Evolutionary conservation across 2,329 filamentous ascomycete species (phyloP).

Genomic region (Penicillium expansum): DNA sequence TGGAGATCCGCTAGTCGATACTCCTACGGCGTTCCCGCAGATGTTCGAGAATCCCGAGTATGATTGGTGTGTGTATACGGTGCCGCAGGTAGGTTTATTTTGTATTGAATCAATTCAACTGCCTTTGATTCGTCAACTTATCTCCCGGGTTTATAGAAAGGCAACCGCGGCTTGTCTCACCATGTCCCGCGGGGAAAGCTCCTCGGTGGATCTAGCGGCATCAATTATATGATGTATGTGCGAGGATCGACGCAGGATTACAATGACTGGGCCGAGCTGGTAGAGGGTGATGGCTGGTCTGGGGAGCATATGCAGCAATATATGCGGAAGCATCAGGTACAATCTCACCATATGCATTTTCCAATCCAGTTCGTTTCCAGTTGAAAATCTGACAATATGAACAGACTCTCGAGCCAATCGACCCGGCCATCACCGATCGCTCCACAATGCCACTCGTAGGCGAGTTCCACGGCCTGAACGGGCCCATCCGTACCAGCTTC

Average conservation of each 20-base stretch:
- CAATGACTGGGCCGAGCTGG: constrained; percentile 34
- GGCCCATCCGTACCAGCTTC: constrained; percentile 16
- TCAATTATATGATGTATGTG: constrained; percentile 47
- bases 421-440: constrained; percentile 19
- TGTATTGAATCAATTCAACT: neutral
- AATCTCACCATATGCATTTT: neutral
- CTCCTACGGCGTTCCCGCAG: constrained; percentile 22
- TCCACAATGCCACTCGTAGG: constrained; percentile 17
- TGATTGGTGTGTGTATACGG: constrained; percentile 35
- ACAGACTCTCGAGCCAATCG: constrained; percentile 32
- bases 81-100: constrained; percentile 23
- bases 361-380: neutral
- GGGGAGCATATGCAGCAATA: constrained; percentile 20
- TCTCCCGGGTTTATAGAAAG: constrained; percentile 14
- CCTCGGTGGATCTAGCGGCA: constrained; percentile 35
- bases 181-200: constrained; percentile 33
- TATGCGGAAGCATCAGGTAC: constrained; percentile 25
- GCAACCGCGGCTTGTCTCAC: constrained; percentile 17
- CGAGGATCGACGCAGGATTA: constrained; percentile 30
- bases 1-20: constrained; percentile 30
- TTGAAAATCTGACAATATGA: neutral
- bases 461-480: constrained; percentile 16
- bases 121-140: neutral
- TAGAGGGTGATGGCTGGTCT: constrained; percentile 30
- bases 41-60: constrained; percentile 34